Base-by-base conservation (phyloP, 2,329 filamentous ascomycete genomes). In the Sarocladium kiliense region DNA sequence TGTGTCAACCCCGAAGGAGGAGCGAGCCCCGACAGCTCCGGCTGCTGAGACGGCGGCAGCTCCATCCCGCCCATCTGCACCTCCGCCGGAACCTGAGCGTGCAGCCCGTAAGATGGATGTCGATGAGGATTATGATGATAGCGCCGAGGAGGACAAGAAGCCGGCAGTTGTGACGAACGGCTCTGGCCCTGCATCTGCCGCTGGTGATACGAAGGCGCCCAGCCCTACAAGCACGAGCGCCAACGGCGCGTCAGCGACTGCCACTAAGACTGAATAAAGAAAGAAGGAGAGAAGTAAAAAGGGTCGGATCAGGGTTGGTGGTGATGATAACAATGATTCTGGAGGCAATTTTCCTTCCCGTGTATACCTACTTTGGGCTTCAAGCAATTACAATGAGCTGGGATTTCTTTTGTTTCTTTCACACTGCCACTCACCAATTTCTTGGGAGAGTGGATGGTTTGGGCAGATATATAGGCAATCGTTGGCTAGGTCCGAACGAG, bases 61-160 rank as follows among this genome's bases (percentile, higher is more conserved):
- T 2, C 27, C 47, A 12, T 37, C 54, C 4, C 49, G 49, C 25
- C 74, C 77, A 30, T 72, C 80, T 26, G 70, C 79, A 2, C 76
- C 79, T 21, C 74, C 79, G 19, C 70, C 59, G 1, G 93, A 97
- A 73, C 89, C 91, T 10, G 85, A 88, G 69, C 76, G 85, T 54
- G 91, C 94, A 32, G 91, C 91, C 19, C 82, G 94, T 21, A 96
- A 96, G 71, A 95, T 99, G 84, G 93, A 97, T 6, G 89, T 97
- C 19, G 92, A 99, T 62, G 94, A 99, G 69, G 89, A 97, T 68
- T 97, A 99, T 65, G 93, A 97, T 68, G 93, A 97, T 65, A 93
- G 92, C 56, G 90, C 84, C 3, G 92, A 96, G 61, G 93, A 97
- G 57, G 88, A 94, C 56, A 86, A 87, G 74, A 87, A 87, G 68